Percentiles rank a stretch among this genome's conserved stretches.
Conservation (phyloP, 208 protist genomes). For the Angomonas desouzai region DNA sequence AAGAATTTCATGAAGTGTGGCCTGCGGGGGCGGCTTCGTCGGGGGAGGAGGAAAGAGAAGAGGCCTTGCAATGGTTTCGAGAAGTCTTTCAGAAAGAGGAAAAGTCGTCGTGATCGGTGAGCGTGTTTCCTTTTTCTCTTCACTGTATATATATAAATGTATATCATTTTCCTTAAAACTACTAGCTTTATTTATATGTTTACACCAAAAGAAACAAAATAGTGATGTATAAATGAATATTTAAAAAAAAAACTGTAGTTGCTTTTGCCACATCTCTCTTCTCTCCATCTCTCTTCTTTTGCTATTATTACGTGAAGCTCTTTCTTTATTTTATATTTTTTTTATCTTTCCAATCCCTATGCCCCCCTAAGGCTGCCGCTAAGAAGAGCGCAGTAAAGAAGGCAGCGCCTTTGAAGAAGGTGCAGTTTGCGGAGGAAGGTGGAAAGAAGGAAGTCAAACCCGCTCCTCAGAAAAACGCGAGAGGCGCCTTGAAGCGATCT, state of each 20-base stretch:
- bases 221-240: too few relatives aligned
- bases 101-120: neutral
- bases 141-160: too few relatives aligned
- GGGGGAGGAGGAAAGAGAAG: neutral
- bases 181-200: too few relatives aligned
- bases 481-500: constrained; percentile 33
- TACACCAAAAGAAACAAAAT: too few relatives aligned
- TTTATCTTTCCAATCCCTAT: too few relatives aligned
- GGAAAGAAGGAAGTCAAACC: too few relatives aligned
- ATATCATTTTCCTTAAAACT: too few relatives aligned
- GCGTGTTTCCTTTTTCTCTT: neutral
- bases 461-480: constrained; percentile 27
- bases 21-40: neutral
- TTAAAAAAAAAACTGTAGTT: too few relatives aligned
- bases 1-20: neutral
- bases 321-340: neutral
- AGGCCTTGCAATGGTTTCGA: constrained; percentile 8
- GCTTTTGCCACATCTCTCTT: neutral
- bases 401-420: neutral
- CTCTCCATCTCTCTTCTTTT: neutral
- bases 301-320: neutral
- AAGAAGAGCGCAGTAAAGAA: too few relatives aligned
- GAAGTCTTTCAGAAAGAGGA: neutral
- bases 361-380: too few relatives aligned
- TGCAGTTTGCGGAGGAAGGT: too few relatives aligned